Evolutionary conservation across 257 asterid species (phyloP), one percentile per base, ranked within the genome.

Genomic region (Solanum chmielewskii): DNA sequence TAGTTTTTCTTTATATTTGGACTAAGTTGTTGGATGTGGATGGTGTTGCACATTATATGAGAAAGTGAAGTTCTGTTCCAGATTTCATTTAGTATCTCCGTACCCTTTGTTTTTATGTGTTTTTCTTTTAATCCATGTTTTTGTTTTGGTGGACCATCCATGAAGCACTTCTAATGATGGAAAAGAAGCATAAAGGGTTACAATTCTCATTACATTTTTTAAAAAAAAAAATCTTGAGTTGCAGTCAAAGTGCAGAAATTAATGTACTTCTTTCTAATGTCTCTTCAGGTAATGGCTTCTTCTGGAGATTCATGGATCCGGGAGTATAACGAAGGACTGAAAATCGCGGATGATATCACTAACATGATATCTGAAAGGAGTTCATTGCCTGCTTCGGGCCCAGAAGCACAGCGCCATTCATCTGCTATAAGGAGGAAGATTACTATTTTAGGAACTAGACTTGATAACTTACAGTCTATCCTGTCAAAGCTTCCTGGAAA

Each of bases 251-350:
- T 59, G 71, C 35, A 71, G 31, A 75, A 14, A 45, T 29, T 70
- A 39, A 68, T 66, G 11, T 64, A 18, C 21, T 25, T 77, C 33
- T 83, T 41, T 47, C 45, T 74, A 8, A 39, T 64, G n/a, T 70
- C 71, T 27, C 87, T 31, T 44, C 89, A 92, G 91, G 81, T 81
- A 91, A 95, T 96, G 99, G 99, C 94, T 52, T 91, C 95, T 85
- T 89, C 97, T 23, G 93, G 92, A 52, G 99, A 97, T 84, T 84
- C 94, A 7, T 97, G 99, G 99, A 95, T 95, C 70, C 94, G 94
- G 94, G 99, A 95, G 92, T 97, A 96, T 89, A 95, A 96, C 82
- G 99, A 95, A 91, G 98, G 98, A 62, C 94, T 92, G 87, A 92
- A 88, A 91, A 97, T 96, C 86, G 95, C 98, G 25, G 99, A 97